phyloP scores from a whole-genome alignment of 495 filamentous ascomycete genomes.

The Cenococcum geophilum region DNA sequence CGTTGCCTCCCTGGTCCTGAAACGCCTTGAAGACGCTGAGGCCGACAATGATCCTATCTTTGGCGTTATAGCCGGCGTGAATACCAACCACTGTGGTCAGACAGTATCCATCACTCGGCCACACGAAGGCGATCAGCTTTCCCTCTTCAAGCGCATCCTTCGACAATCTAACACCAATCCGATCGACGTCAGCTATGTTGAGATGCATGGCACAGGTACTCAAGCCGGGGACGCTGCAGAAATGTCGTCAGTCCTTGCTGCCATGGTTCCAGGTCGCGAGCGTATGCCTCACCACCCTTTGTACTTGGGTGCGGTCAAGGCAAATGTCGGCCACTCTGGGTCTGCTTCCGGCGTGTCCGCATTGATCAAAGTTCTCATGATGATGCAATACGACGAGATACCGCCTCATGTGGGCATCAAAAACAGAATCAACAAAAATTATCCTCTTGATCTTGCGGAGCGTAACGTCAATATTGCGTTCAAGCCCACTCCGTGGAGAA shows the following conservation, averaged over 20 bases:
- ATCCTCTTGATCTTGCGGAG: slow-evolving; percentile 28
- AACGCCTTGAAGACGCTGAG: slow-evolving; percentile 32
- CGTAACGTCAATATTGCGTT: slow-evolving; percentile 39
- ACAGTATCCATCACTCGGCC: slow-evolving; percentile 41
- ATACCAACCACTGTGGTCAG: slow-evolving; percentile 37
- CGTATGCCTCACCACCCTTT: slow-evolving; percentile 10
- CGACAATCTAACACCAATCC: slow-evolving; percentile 22
- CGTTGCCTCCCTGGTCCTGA: slow-evolving; percentile 32
- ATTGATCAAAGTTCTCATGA: slow-evolving; percentile 39
- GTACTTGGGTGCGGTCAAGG: slow-evolving; percentile 34
- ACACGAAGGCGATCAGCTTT: slow-evolving; percentile 30
- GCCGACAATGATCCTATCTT: slow-evolving; percentile 36
- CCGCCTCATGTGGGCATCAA: slow-evolving; percentile 39
- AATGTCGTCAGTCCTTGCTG: slow-evolving; percentile 29
- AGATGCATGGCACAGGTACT: slow-evolving; percentile 44
- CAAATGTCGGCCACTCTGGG: slow-evolving; percentile 38
- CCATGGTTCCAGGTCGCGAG: not conserved
- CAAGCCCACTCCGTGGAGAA: slow-evolving; percentile 27
- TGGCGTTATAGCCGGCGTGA: slow-evolving; percentile 31
- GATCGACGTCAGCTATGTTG: slow-evolving; percentile 34
- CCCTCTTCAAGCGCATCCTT: slow-evolving; percentile 27
- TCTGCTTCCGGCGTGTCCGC: slow-evolving; percentile 34
- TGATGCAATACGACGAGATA: slow-evolving; percentile 38
- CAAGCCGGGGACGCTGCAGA: slow-evolving; percentile 22
- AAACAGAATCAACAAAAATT: slow-evolving; percentile 40